phyloP scores from a whole-genome alignment of 345 rosid genomes.

The Gossypium mustelinum region DNA sequence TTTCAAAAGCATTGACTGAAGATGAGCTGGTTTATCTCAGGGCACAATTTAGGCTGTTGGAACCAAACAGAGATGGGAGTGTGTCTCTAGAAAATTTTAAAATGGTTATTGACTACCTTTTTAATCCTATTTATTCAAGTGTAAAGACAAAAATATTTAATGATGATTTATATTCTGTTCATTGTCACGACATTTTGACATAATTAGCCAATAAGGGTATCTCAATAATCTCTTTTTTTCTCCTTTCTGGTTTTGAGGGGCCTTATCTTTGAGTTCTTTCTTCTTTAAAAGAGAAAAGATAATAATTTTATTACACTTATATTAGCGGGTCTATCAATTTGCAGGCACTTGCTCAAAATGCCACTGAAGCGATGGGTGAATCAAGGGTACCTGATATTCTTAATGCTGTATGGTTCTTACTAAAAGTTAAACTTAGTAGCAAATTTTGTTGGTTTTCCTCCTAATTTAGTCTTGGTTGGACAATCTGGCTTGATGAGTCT shows the following conservation, averaged over 20 bases:
- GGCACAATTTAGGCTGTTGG: slow-evolving; percentile 62
- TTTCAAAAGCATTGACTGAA: slow-evolving; percentile 69
- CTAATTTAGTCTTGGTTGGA: background rate
- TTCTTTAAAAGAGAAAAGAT: background rate
- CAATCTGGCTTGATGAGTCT: background rate
- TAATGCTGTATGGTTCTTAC: slow-evolving; percentile 32
- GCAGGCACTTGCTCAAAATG: slow-evolving; percentile 54
- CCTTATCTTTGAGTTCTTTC: background rate
- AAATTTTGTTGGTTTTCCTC: background rate
- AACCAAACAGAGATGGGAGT: slow-evolving; percentile 69
- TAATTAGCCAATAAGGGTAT: background rate
- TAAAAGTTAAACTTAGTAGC: background rate
- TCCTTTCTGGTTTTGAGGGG: background rate
- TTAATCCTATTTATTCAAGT: slow-evolving; percentile 7
- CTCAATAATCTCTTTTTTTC: background rate
- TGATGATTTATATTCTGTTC: background rate
- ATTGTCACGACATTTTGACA: background rate
- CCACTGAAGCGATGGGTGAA: slow-evolving; percentile 72
- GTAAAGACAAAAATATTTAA: slow-evolving; percentile 3
- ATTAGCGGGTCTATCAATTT: background rate
- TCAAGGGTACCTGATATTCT: slow-evolving; percentile 64
- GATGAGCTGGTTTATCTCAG: slow-evolving; percentile 73
- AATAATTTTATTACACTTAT: no score
- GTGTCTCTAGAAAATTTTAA: slow-evolving; percentile 65
- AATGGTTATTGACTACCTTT: slow-evolving; percentile 43